phyloP scores from a whole-genome alignment of 176 grass and related monocot species.

The Zoysia pacifica region DNA sequence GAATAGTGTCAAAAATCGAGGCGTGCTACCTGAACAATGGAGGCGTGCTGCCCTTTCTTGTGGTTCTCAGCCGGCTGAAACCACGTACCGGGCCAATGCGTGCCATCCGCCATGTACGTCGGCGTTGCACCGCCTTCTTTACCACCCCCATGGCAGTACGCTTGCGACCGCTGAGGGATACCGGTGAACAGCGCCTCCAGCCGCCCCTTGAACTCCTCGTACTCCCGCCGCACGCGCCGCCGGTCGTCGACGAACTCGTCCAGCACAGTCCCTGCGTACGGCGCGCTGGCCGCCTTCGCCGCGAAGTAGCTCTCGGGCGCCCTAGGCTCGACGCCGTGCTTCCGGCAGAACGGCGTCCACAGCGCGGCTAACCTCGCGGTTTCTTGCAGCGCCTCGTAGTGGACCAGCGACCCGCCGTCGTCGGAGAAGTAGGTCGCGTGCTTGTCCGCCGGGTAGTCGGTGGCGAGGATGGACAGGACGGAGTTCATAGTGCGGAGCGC shows the following conservation, averaged over 20 bases:
- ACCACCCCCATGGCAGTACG: neutral
- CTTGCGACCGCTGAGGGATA: constrained; percentile 31
- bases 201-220: constrained; percentile 46
- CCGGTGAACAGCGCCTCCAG: constrained; percentile 34
- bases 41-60: constrained; percentile 46
- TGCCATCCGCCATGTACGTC: constrained; percentile 54
- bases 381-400: constrained; percentile 47
- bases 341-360: constrained; percentile 54
- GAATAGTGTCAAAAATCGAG: too few relatives aligned
- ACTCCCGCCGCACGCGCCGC: constrained; percentile 27
- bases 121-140: neutral
- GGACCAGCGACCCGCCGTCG: constrained; percentile 47
- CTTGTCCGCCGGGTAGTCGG: constrained; percentile 50
- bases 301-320: constrained; percentile 50
- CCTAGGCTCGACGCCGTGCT: constrained; percentile 48
- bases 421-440: constrained; percentile 49
- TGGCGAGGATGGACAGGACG: constrained; percentile 50
- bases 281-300: constrained; percentile 13
- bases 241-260: constrained; percentile 36
- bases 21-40: constrained; percentile 32
- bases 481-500: constrained; percentile 50
- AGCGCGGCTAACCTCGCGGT: constrained; percentile 37
- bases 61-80: constrained; percentile 43
- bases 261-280: constrained; percentile 33
- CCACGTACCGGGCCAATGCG: constrained; percentile 52